Percentiles rank a stretch among this genome's conserved stretches.
phyloP scores from a whole-genome alignment of 495 filamentous ascomycete species.

The Talaromyces nanjingensis region DNA sequence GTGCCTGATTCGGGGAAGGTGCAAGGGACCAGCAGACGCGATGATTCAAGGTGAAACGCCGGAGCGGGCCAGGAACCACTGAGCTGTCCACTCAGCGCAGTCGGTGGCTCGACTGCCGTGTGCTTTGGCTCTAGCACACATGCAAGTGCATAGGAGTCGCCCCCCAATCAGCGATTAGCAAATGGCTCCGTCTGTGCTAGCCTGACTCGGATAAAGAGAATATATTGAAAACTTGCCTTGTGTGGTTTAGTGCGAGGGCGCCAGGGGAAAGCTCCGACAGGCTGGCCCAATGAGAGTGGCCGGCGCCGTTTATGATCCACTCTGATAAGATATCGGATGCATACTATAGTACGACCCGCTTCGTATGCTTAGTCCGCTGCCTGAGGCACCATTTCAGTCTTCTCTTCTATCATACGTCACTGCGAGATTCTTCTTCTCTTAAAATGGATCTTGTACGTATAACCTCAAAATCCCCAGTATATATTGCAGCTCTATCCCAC shows the following conservation, averaged over 20 bases:
- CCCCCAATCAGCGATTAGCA: background rate
- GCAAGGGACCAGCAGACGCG: slow-evolving; percentile 4
- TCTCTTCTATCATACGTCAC: background rate
- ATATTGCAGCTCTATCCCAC: background rate
- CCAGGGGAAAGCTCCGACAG: background rate
- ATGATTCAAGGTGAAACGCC: slow-evolving; percentile 7
- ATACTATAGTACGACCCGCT: background rate
- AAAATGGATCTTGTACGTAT: background rate
- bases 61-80: background rate
- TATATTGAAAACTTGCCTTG: background rate
- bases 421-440: background rate
- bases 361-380: background rate
- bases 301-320: background rate
- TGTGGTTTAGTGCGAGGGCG: background rate
- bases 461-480: background rate
- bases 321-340: background rate
- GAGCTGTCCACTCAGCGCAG: background rate
- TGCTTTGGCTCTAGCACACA: too few species aligned
- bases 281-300: background rate
- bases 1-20: slow-evolving; percentile 4
- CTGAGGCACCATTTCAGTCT: background rate
- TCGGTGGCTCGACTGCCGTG: background rate
- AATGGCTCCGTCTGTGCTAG: background rate
- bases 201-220: background rate
- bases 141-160: too few species aligned